Percentiles rank a stretch among this genome's conserved stretches.
These are phyloP conservation scores for Brassica rapa DNA, from an alignment of 345 rosid genomes.

Conservation along the genomic window DNA sequence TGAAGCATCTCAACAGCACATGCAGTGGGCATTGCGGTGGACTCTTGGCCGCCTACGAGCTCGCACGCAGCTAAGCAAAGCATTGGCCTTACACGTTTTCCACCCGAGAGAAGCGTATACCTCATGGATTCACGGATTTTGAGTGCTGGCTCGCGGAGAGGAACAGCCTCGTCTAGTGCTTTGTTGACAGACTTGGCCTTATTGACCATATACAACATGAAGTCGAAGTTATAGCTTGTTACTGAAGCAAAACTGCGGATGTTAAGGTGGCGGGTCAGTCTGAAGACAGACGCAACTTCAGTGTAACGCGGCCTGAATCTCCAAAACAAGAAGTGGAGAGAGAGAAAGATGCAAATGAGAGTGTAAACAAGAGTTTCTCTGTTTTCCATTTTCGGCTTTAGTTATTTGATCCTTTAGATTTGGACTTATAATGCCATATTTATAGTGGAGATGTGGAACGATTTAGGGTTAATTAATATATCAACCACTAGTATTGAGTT, in stretches of 20 bases:
- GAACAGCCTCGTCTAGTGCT: constrained; percentile 62
- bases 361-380: constrained; percentile 14
- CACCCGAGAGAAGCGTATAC: constrained; percentile 70
- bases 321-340: constrained; percentile 16
- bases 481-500: background rate
- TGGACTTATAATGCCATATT: background rate
- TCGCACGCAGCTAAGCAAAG: constrained; percentile 79
- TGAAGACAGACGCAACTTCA: background rate
- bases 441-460: background rate
- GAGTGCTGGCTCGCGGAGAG: constrained; percentile 50
- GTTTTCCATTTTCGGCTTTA: constrained; percentile 19
- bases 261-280: background rate
- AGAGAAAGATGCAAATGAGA: constrained; percentile 10
- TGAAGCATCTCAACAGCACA: constrained; percentile 83
- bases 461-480: background rate
- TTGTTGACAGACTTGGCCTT: constrained; percentile 59
- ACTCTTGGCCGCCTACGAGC: constrained; percentile 63
- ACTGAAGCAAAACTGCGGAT: background rate
- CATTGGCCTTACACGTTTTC: constrained; percentile 72
- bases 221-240: constrained; percentile 35
- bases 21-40: constrained; percentile 68
- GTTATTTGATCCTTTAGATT: background rate
- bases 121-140: constrained; percentile 88
- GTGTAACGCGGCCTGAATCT: constrained; percentile 6
- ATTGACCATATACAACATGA: constrained; percentile 62